Base-by-base conservation (phyloP, 2,329 filamentous ascomycete species). In the Trichoderma afroharzianum region DNA sequence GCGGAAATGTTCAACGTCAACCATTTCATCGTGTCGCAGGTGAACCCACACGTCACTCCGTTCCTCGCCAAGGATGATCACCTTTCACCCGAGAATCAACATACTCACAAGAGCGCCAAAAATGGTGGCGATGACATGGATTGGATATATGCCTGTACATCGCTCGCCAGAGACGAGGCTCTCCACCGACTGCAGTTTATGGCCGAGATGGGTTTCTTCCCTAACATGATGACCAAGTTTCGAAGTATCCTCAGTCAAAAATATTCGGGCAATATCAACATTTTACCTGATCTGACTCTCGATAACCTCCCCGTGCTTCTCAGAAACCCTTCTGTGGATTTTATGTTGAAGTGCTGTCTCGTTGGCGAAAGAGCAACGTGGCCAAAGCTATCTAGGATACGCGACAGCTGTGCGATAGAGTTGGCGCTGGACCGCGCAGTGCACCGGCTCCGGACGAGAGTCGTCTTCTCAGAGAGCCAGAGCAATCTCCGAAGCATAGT, bases 1-100 rank as follows among this genome's bases (percentile, higher is more conserved):
- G 91, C 94, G 1, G 94, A 97, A 78, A 95, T 98, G 92, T 97
- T 98, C 85, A 97, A 98, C 78, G 95, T 98, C 79, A 98, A 98
- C 78, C 95, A 98, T 79, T 98, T 98, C 78, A 98, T 98, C 75
- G 95, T 98, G 21, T 97, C 94, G 0, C 95, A 98, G 79, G 94
- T 98, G 64, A 98, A 98, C 77, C 95, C 95, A 0, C 95, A 98
- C 76, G 93, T 98, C 9, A 89, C 97, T 0, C 93, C 94, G 0
- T 97, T 98, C 77, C 83, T 98, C 18, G 85, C 88, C 18, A 92
- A 91, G 75, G 93, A 97, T 71, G 92, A 94, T 73, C 86, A 87
- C 30, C 80, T 87, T 1, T 81, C 82, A 7, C 82, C 85, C 3
- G 75, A 79, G 0, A 70, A 74, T 39, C 76, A 75, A 6, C 77